Evolutionary conservation across 805 yeast species (phyloP).

Genomic region (Myxozyma neglecta): DNA sequence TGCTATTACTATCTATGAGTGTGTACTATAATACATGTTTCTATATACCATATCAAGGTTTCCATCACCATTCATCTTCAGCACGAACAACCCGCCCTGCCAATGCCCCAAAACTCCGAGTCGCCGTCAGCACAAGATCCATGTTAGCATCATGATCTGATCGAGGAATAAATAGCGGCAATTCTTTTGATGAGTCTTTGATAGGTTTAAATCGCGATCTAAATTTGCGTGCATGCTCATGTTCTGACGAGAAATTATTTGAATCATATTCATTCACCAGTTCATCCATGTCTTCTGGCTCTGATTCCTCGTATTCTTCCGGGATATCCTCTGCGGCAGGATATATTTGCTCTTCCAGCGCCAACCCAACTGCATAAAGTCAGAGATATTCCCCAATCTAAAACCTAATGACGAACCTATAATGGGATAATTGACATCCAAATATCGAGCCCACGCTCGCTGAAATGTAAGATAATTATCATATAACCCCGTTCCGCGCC

Average conservation of each 20-base stretch:
- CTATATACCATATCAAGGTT: not conserved
- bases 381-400: conserved; percentile 40
- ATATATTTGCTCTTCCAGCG: conserved; percentile 59
- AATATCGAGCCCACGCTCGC: conserved; percentile 37
- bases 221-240: not conserved
- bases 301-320: not conserved
- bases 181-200: not conserved
- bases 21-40: too few species aligned
- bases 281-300: not conserved
- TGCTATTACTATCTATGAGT: too few species aligned
- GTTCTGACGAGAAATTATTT: not conserved
- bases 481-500: conserved; percentile 93
- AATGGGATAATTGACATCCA: conserved; percentile 31
- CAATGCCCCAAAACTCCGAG: not conserved
- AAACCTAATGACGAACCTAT: conserved; percentile 24
- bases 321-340: not conserved
- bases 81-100: too few species aligned
- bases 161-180: not conserved
- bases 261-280: not conserved
- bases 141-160: conserved; percentile 3
- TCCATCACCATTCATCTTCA: not conserved
- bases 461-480: conserved; percentile 70
- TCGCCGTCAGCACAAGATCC: conserved; percentile 8
- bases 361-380: conserved; percentile 55
- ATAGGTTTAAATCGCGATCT: not conserved